These are phyloP conservation scores for Boletus huronensis DNA, from an alignment of 768 basidiomycete genomes.

Conservation along the genomic window DNA sequence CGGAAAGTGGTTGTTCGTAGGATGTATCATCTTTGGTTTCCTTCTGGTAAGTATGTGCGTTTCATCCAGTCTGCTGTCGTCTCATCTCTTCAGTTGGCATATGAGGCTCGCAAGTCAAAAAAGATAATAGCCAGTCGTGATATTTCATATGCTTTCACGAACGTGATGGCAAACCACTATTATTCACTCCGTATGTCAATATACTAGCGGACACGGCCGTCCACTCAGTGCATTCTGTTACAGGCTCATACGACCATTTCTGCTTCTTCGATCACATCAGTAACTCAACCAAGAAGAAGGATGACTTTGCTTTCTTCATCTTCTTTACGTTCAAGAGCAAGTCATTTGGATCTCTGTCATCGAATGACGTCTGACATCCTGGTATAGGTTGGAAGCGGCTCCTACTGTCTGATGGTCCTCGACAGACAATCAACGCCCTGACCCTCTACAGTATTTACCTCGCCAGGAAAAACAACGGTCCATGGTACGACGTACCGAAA, in stretches of 20 bases:
- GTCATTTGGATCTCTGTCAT: slow-evolving; percentile 23
- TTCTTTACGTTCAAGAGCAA: slow-evolving; percentile 99
- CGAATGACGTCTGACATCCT: not conserved
- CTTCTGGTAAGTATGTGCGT: slow-evolving; percentile 58
- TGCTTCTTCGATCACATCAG: slow-evolving; percentile 98
- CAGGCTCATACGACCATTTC: slow-evolving; percentile 94
- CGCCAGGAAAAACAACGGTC: slow-evolving; percentile 45
- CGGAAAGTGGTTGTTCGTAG: slow-evolving; percentile 96
- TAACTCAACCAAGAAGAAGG: slow-evolving; percentile 92
- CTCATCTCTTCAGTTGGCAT: slow-evolving; percentile 60
- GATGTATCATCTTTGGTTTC: slow-evolving; percentile 98
- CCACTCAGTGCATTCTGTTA: not conserved
- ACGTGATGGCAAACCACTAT: slow-evolving; percentile 95
- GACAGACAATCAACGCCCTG: slow-evolving; percentile 95
- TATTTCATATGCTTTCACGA: slow-evolving; percentile 97
- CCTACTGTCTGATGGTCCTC: slow-evolving; percentile 89
- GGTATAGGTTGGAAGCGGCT: slow-evolving; percentile 79
- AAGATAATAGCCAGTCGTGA: slow-evolving; percentile 94
- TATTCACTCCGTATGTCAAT: slow-evolving; percentile 83
- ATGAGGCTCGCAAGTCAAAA: slow-evolving; percentile 89
- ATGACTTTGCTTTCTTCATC: slow-evolving; percentile 98
- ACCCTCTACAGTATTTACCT: slow-evolving; percentile 91
- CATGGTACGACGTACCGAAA: slow-evolving; percentile 68
- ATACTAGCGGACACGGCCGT: not conserved
- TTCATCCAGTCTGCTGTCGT: not conserved